Base-by-base conservation (phyloP, 2,329 filamentous ascomycete genomes). In the Dissoconium aciculare region DNA sequence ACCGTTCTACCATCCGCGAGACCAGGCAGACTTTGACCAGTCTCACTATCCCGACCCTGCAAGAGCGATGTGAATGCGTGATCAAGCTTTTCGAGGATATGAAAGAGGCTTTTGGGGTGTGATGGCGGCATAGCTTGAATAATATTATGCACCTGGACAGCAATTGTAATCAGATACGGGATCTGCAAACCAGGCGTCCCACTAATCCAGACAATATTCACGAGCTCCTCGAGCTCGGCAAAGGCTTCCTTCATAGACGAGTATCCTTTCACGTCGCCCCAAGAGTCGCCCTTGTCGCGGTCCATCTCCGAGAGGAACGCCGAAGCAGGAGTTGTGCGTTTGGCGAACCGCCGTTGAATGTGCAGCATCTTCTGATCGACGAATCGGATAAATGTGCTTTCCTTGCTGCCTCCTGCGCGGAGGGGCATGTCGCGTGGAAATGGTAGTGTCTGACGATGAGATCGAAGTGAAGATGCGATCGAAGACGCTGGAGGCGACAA, bases 181-280 rank as follows among this genome's bases (percentile, higher is more conserved):
- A 87, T 71, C 56, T 94, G 83, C 5, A 94, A 60, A 31, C 52
- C 63, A 84, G 83, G 83, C 13, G 85, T 93, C 6, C 79, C 82
- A 16, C 76, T 82, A 13, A 82, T 68, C 87, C 87, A 95, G 4
- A 93, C 57, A 5, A 91, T 68, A 52, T 91, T 78, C 11, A 92
- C 58, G 9, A 93, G 52, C 4, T 66, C 64, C 33, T 85, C 78
- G 1, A 92, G 55, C 47, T 93, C 83, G 34, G 62, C 69, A 32
- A 72, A 81, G 4, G 83, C 68, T 47, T 85, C 76, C 29, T 60
- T 63, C 51, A 87, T 79, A 30, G 57, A 69, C 32, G 62, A 59
- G 40, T 76, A 78, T 2, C 69, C 69, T 17, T 55, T 52, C 4
- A 58, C 57, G 24, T 54, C 51, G 28, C 47, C 45, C 50, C 46